A percentile compares a stretch with the other conserved stretches of the same genome.
These are phyloP conservation scores for Alternaria longipes DNA, from an alignment of 2,329 filamentous ascomycete genomes.

Conservation along the genomic window DNA sequence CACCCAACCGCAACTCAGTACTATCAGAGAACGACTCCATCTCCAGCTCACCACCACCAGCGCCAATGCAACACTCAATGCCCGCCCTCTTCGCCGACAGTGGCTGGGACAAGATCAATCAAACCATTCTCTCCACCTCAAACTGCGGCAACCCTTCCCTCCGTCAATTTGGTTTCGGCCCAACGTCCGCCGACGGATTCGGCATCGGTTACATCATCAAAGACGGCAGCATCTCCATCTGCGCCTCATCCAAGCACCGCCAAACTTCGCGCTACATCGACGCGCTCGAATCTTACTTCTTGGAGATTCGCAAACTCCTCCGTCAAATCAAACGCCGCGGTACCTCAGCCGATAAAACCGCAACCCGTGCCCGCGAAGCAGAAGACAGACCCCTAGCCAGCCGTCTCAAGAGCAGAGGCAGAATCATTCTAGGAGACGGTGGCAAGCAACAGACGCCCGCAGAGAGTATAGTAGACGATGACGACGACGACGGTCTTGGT, in stretches of 20 bases:
- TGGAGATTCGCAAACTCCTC: slow-evolving; percentile 88
- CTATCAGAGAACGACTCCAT: slow-evolving; percentile 60
- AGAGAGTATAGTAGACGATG: slow-evolving; percentile 75
- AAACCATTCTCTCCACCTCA: slow-evolving; percentile 92
- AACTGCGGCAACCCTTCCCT: slow-evolving; percentile 97
- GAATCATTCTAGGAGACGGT: slow-evolving; percentile 71
- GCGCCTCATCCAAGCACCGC: slow-evolving; percentile 90
- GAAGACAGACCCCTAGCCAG: slow-evolving; percentile 60
- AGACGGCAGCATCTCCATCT: slow-evolving; percentile 88
- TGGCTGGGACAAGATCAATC: slow-evolving; percentile 96
- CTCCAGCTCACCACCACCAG: slow-evolving; percentile 64
- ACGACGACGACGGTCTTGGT: slow-evolving; percentile 88
- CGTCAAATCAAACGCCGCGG: slow-evolving; percentile 71
- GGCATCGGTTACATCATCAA: slow-evolving; percentile 99
- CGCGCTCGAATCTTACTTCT: slow-evolving; percentile 85
- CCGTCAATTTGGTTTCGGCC: slow-evolving; percentile 95
- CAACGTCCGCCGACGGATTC: slow-evolving; percentile 91
- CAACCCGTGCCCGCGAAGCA: slow-evolving; percentile 68
- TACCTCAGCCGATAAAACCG: slow-evolving; percentile 61
- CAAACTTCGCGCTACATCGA: slow-evolving; percentile 93
- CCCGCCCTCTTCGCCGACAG: slow-evolving; percentile 85
- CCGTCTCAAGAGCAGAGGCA: slow-evolving; percentile 75
- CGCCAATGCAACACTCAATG: slow-evolving; percentile 59
- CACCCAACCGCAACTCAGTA: slow-evolving; percentile 63
- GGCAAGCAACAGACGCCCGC: slow-evolving; percentile 61